A percentile compares a stretch with the other conserved stretches of the same genome.
Evolutionary conservation across 257 asterid species (phyloP).

Genomic region (Paraleonurus japonicus): DNA sequence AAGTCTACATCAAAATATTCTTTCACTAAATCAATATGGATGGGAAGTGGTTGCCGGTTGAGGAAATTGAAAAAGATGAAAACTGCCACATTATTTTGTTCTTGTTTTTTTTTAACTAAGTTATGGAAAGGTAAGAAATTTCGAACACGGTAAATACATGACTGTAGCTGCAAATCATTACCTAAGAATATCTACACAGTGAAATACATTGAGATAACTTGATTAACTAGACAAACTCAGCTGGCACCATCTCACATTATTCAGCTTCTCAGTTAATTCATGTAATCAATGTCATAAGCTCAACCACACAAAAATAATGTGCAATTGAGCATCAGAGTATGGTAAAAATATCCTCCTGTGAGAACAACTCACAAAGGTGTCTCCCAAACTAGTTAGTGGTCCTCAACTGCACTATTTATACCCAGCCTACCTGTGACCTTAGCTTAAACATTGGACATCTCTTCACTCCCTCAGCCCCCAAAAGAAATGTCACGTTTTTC

Average conservation of each 20-base stretch:
- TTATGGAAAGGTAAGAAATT: neutral
- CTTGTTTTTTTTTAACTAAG: neutral
- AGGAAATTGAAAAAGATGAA: neutral
- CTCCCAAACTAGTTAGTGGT: neutral
- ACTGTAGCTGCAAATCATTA: neutral
- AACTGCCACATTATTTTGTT: neutral
- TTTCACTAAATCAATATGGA: neutral
- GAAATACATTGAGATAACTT: conserved; percentile 8
- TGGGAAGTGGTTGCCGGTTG: neutral
- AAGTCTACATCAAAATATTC: neutral
- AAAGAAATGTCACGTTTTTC: neutral
- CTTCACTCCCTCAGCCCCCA: neutral
- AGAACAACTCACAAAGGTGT: neutral
- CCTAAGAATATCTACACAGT: neutral
- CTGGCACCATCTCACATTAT: neutral
- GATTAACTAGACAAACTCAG: conserved; percentile 17
- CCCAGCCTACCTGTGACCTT: neutral
- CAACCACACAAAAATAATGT: neutral
- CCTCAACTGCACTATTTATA: neutral
- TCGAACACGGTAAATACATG: neutral
- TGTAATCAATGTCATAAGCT: neutral
- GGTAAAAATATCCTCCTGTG: neutral
- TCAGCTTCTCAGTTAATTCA: neutral
- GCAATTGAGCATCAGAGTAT: neutral
- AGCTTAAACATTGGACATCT: neutral